Base-by-base conservation (phyloP, 2,329 filamentous ascomycete genomes). In the Cryphonectria carpinicola region DNA sequence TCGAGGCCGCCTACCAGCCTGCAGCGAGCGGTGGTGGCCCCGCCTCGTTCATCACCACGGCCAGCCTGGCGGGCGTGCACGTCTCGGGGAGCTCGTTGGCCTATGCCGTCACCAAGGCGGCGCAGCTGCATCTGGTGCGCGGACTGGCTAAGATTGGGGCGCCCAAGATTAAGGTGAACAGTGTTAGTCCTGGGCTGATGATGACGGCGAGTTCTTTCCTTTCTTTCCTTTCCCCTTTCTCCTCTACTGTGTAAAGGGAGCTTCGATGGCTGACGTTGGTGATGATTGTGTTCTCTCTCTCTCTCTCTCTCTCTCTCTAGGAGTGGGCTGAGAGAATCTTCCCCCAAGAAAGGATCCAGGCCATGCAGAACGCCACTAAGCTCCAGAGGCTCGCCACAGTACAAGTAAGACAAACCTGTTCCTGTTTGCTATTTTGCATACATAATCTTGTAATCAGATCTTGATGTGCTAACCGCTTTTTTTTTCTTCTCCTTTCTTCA, bases 61-160 rank as follows among this genome's bases (percentile, higher is more conserved):
- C 90, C 0, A 89, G 86, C 61, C 76, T 92, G 35, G 90, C 90
- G 0, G 90, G 90, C 0, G 86, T 92, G 1, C 88, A 85, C 75
- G 85, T 88, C 0, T 88, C 85, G 71, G 90, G 90, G 1, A 91
- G 88, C 73, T 86, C 86, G 2, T 77, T 91, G 74, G 88, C 93
- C 4, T 96, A 96, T 76, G 85, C 89, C 0, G 90, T 95, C 25
- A 92, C 92, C 52, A 96, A 96, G 78, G 88, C 93, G 0, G 93
- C 93, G 14, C 88, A 91, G 70, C 81, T 90, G 52, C 88, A 90
- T 76, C 81, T 90, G 4, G 82, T 84, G 22, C 89, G 87, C 74
- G 82, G 82, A 11, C 80, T 90, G 43, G 88, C 88, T 0, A 76
- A 82, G 5, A 85, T 87, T 70, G 84, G 84, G 14, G 84, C 83